Evolutionary conservation across 106 monocot species (phyloP).

Genomic region (Apostasia ramifera): DNA sequence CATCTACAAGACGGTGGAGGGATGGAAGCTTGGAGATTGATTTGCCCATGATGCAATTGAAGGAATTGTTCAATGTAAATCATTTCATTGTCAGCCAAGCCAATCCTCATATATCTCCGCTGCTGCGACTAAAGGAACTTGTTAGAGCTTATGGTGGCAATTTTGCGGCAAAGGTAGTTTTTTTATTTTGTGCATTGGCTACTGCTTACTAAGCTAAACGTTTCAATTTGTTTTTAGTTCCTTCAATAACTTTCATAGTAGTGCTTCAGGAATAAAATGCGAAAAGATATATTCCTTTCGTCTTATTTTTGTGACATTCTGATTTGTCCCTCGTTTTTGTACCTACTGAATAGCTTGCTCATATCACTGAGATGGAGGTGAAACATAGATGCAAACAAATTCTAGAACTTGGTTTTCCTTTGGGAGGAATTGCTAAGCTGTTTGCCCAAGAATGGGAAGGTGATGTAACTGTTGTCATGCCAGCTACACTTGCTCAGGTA

Average conservation of each 20-base stretch:
- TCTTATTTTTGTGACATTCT: not conserved
- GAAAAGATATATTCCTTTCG: not conserved
- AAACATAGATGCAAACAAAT: constrained; percentile 97
- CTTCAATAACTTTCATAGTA: no score
- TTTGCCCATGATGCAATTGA: constrained; percentile 86
- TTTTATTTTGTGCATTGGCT: not conserved
- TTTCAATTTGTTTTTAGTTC: no score
- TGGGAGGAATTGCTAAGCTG: constrained; percentile 80
- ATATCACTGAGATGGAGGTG: constrained; percentile 89
- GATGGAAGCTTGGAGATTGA: constrained; percentile 98
- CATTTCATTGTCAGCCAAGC: constrained; percentile 99
- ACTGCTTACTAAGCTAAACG: not conserved
- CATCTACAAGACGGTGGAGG: constrained; percentile 65
- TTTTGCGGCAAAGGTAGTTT: constrained; percentile 84
- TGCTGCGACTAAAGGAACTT: constrained; percentile 77
- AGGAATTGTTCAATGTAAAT: constrained; percentile 94
- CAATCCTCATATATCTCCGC: constrained; percentile 92
- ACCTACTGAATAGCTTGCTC: constrained; percentile 54
- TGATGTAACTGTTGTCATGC: constrained; percentile 95
- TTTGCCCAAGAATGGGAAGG: constrained; percentile 99
- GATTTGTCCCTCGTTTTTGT: not conserved
- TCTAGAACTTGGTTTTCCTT: constrained; percentile 80
- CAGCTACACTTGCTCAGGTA: constrained; percentile 92
- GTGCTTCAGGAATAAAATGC: no score
- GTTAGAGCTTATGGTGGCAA: constrained; percentile 81